phyloP scores from a whole-genome alignment of 1,284 basidiomycete species.

The Puccinia coronata region DNA sequence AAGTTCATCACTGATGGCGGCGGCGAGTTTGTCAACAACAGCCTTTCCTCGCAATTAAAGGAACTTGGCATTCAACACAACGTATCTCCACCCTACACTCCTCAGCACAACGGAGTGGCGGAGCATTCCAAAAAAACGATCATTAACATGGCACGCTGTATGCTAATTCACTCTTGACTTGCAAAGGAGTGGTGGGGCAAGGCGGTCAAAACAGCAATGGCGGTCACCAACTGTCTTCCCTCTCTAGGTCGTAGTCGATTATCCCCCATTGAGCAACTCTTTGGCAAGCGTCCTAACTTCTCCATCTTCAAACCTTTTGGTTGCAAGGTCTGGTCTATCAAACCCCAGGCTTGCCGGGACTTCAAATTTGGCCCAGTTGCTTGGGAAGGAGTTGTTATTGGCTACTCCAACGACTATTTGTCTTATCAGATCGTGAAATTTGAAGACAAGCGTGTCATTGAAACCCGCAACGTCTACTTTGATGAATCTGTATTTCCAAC shows the following conservation, averaged over 20 bases:
- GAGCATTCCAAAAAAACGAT: no score
- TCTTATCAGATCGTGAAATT: background rate
- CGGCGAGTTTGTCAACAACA: no score
- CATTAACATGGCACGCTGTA: constrained; percentile 7
- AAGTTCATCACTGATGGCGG: background rate
- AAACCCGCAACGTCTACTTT: background rate
- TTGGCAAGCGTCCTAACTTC: background rate
- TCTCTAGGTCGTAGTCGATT: background rate
- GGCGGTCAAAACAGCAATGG: background rate
- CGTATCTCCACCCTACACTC: background rate
- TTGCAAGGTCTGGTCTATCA: no score
- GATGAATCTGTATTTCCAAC: background rate
- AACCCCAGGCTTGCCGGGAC: no score
- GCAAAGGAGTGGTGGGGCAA: background rate
- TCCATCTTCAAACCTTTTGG: no score
- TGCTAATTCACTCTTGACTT: background rate
- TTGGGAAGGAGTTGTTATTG: no score
- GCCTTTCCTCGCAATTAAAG: no score
- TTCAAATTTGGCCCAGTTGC: no score
- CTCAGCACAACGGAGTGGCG: constrained; percentile 7
- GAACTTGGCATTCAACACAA: no score
- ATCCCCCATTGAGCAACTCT: background rate
- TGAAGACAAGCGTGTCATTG: background rate
- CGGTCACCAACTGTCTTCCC: background rate
- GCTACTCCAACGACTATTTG: no score